Percentiles rank a stretch among this genome's conserved stretches.
phyloP scores from a whole-genome alignment of 2,329 filamentous ascomycete species.

The Hirsutella thompsonii region DNA sequence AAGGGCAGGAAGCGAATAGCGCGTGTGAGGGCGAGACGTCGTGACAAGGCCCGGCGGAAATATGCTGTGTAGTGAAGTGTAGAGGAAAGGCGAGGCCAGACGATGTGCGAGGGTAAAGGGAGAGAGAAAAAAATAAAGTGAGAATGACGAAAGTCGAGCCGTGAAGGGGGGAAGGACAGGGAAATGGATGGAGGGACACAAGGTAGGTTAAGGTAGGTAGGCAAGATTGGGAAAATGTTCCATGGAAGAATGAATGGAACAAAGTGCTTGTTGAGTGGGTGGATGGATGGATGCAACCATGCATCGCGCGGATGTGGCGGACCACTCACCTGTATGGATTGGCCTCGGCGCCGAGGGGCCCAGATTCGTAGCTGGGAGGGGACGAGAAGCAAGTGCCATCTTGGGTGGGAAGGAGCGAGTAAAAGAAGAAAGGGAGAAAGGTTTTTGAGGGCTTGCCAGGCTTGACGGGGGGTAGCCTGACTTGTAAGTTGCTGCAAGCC shows the following conservation, averaged over 20 bases:
- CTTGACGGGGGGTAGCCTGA: too few relatives aligned
- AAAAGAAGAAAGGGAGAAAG: too few relatives aligned
- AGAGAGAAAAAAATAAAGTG: neutral
- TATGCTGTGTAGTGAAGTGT: too few relatives aligned
- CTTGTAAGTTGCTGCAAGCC: too few relatives aligned
- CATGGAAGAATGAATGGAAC: slow-evolving; percentile 1
- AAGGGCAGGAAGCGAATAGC: too few relatives aligned
- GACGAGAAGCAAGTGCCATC: neutral
- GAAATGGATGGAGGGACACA: too few relatives aligned
- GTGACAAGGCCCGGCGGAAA: too few relatives aligned
- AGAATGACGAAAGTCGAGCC: neutral
- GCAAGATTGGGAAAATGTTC: neutral
- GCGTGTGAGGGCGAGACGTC: too few relatives aligned
- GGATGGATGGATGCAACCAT: slow-evolving; percentile 4
- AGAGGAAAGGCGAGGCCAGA: too few relatives aligned
- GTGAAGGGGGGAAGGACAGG: neutral
- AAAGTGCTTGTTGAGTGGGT: slow-evolving; percentile 1
- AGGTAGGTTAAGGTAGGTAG: too few relatives aligned
- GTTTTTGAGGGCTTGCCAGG: too few relatives aligned
- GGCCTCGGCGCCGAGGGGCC: neutral
- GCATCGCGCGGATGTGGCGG: neutral
- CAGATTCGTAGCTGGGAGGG: neutral
- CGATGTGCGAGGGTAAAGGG: too few relatives aligned
- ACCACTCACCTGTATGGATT: slow-evolving; percentile 3
- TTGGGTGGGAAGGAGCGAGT: neutral